These are phyloP conservation scores for Acacia confusa DNA, from an alignment of 306 rosid species.

Conservation along the genomic window DNA sequence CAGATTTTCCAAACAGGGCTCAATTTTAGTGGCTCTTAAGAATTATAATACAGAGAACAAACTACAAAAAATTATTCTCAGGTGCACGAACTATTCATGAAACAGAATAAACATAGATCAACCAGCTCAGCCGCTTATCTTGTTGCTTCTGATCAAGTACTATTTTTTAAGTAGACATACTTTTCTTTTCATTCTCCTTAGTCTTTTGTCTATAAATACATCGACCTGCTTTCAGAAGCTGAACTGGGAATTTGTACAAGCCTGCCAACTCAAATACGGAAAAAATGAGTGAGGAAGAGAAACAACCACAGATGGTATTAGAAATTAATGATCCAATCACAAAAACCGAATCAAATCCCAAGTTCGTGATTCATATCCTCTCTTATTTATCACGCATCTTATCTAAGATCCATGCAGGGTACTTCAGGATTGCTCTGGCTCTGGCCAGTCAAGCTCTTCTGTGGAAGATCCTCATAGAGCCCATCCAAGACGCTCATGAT, in stretches of 20 bases:
- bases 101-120: neutral
- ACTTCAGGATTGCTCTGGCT: constrained; percentile 52
- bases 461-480: constrained; percentile 46
- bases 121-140: neutral
- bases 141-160: neutral
- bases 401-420: constrained; percentile 57
- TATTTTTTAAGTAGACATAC: neutral
- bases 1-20: neutral
- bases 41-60: neutral
- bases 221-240: neutral
- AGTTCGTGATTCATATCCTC: neutral
- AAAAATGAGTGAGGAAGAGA: constrained; percentile 23
- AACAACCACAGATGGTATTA: constrained; percentile 18
- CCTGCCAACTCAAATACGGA: neutral
- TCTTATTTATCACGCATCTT: constrained; percentile 31
- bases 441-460: constrained; percentile 54
- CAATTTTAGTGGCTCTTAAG: neutral
- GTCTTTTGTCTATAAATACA: constrained; percentile 27
- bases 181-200: neutral
- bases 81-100: neutral
- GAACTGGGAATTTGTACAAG: neutral
- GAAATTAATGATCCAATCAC: constrained; percentile 17
- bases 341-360: constrained; percentile 11
- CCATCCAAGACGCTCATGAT: constrained; percentile 40
- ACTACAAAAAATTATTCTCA: neutral